A percentile compares a stretch with the other conserved stretches of the same genome.
Evolutionary conservation across 164 flowering plant species (phyloP).

Genomic region (Vitis rupestris): DNA sequence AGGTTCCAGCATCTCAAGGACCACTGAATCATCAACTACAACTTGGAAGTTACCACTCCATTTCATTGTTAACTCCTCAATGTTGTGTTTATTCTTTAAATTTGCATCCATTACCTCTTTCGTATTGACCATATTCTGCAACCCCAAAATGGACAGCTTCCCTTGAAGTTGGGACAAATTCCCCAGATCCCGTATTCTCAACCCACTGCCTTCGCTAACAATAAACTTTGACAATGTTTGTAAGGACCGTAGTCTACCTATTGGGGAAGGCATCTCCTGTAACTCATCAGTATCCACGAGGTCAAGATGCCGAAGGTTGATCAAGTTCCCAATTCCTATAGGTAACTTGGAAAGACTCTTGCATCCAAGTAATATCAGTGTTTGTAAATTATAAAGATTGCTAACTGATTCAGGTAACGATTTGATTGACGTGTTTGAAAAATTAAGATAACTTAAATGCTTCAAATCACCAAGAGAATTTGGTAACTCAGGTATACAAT

Average conservation of each 20-base stretch:
- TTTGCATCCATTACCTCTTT: not conserved
- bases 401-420: not conserved
- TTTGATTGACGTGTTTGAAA: not conserved
- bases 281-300: too few relatives aligned
- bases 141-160: not conserved
- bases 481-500: not conserved
- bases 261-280: not conserved
- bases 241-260: not conserved
- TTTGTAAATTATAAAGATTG: not conserved
- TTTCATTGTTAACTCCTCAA: too few relatives aligned
- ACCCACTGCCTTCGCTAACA: not conserved
- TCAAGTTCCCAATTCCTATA: not conserved
- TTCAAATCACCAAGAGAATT: not conserved
- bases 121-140: not conserved
- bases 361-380: not conserved
- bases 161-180: not conserved
- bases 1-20: too few relatives aligned
- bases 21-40: too few relatives aligned
- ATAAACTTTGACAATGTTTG: too few relatives aligned
- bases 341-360: not conserved
- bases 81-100: not conserved
- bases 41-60: too few relatives aligned
- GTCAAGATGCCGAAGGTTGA: not conserved
- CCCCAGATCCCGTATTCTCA: not conserved
- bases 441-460: slow-evolving; percentile 9